These are phyloP conservation scores for Ambrosiella xylebori DNA, from an alignment of 2,329 filamentous ascomycete species.

Conservation along the genomic window DNA sequence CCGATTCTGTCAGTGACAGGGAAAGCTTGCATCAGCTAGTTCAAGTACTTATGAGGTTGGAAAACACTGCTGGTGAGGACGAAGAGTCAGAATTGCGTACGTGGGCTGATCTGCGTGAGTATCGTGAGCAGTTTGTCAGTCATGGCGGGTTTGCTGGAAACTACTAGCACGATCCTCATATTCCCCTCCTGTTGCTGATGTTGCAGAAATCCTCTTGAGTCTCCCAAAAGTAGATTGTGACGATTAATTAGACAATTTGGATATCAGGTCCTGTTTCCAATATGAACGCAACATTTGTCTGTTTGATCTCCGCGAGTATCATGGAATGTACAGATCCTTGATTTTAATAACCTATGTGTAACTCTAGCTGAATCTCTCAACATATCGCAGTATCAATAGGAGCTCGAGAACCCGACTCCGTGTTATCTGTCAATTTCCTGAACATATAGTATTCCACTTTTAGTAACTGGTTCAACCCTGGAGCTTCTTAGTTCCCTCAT, in stretches of 20 bases:
- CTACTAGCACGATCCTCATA: neutral
- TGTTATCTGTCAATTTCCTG: neutral
- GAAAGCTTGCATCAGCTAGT: constrained; percentile 11
- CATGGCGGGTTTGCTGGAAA: constrained; percentile 13
- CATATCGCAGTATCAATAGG: neutral
- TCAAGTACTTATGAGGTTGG: constrained; percentile 8
- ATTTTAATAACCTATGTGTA: neutral
- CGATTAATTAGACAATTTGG: too few species aligned
- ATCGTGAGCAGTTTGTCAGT: constrained; percentile 11
- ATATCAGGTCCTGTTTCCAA: too few species aligned
- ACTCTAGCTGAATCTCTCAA: neutral
- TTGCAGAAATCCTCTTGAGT: too few species aligned
- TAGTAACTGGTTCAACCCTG: neutral
- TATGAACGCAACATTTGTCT: too few species aligned
- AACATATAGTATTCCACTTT: neutral
- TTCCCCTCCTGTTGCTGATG: neutral
- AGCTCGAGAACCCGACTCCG: neutral
- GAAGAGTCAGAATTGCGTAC: constrained; percentile 11
- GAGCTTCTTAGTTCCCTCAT: neutral
- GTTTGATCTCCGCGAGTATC: too few species aligned
- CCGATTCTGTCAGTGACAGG: constrained; percentile 2
- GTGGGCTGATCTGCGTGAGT: constrained; percentile 11
- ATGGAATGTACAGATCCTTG: too few species aligned
- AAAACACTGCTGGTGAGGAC: constrained; percentile 9
- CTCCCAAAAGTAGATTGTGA: too few species aligned